phyloP scores from a whole-genome alignment of 805 yeast genomes.

The Metschnikowia peoriensis region DNA sequence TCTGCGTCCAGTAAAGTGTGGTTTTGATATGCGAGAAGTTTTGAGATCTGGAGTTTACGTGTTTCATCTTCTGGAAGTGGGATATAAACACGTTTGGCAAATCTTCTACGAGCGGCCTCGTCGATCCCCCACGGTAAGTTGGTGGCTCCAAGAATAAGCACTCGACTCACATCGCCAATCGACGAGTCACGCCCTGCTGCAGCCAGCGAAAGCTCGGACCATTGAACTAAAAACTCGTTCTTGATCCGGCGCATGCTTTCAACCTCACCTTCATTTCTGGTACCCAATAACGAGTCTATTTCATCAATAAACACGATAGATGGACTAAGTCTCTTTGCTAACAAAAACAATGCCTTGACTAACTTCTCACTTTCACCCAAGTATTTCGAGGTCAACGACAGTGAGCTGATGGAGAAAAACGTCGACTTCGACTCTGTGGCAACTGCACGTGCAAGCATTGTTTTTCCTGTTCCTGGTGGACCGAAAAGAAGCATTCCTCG shows the following conservation, averaged over 20 bases:
- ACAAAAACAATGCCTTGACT: constrained; percentile 80
- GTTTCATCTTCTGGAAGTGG: constrained; percentile 91
- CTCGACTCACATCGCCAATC: constrained; percentile 49
- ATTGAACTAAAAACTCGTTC: constrained; percentile 89
- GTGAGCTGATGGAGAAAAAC: constrained; percentile 87
- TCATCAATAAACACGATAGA: constrained; percentile 95
- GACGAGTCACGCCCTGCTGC: constrained; percentile 64
- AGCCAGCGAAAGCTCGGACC: constrained; percentile 90
- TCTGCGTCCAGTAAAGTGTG: constrained; percentile 67
- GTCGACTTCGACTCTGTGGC: constrained; percentile 94
- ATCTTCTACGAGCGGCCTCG: constrained; percentile 93
- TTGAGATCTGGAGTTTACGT: constrained; percentile 64
- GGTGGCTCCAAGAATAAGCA: constrained; percentile 89
- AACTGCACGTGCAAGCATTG: constrained; percentile 95
- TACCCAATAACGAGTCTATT: constrained; percentile 84
- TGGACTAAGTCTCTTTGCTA: constrained; percentile 86
- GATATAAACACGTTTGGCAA: constrained; percentile 87
- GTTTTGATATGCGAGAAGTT: constrained; percentile 67
- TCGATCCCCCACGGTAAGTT: constrained; percentile 97
- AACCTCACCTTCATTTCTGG: constrained; percentile 73
- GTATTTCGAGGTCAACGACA: constrained; percentile 82
- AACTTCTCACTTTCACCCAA: constrained; percentile 93
- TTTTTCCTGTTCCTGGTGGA: constrained; percentile 99
- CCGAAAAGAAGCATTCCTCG: constrained; percentile 96
- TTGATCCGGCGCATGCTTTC: constrained; percentile 89